These are phyloP conservation scores for Gyrodon lividus DNA, from an alignment of 768 basidiomycete genomes.

Conservation along the genomic window DNA sequence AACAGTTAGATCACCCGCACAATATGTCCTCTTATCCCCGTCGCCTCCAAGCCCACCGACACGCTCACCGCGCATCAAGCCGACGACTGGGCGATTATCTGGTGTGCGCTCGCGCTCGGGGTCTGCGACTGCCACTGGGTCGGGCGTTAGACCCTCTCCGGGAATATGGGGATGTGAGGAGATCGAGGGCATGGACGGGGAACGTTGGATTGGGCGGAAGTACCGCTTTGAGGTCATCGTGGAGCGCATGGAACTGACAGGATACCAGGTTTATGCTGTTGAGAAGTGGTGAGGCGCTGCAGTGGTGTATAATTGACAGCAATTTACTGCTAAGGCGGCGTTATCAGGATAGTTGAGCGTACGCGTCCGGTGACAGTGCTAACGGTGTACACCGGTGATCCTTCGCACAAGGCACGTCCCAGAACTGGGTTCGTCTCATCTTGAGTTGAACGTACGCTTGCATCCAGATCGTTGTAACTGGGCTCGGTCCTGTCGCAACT, in stretches of 20 bases:
- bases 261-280: slow-evolving; percentile 84
- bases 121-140: slow-evolving; percentile 25
- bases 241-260: slow-evolving; percentile 44
- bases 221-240: slow-evolving; percentile 50
- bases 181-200: slow-evolving; percentile 20
- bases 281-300: slow-evolving; percentile 64
- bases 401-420: slow-evolving; percentile 55
- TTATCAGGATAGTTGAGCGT: slow-evolving; percentile 63
- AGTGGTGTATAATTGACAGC: not conserved
- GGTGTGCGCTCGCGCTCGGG: slow-evolving; percentile 34
- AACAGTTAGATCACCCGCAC: slow-evolving; percentile 29
- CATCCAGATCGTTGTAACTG: slow-evolving; percentile 57
- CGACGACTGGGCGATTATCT: slow-evolving; percentile 24
- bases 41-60: slow-evolving; percentile 16
- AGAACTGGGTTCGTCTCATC: not conserved
- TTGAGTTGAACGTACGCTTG: slow-evolving; percentile 13
- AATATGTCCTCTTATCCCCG: not conserved
- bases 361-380: slow-evolving; percentile 59
- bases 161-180: slow-evolving; percentile 11
- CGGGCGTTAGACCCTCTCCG: slow-evolving; percentile 5
- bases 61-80: slow-evolving; percentile 26
- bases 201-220: slow-evolving; percentile 46
- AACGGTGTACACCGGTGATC: slow-evolving; percentile 76
- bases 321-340: not conserved
- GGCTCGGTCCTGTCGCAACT: slow-evolving; percentile 45